phyloP scores from a whole-genome alignment of 352 stramenopile species.

The Hyphochytrium catenoides region DNA sequence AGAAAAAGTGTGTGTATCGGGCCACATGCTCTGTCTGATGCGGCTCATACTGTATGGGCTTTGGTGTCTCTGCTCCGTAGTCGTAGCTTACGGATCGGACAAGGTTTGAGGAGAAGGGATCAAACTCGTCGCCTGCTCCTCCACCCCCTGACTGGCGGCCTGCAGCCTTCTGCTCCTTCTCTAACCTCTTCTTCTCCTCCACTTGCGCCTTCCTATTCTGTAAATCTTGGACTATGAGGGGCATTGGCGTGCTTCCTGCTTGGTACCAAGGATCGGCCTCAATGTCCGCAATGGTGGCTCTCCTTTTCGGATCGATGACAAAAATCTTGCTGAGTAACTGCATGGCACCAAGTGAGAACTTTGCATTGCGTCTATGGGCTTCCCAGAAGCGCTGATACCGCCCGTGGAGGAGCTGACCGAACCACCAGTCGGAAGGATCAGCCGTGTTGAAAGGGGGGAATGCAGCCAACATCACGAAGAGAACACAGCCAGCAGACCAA shows the following conservation, averaged over 20 bases:
- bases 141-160: conserved; percentile 12
- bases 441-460: conserved; percentile 75
- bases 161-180: conserved; percentile 24
- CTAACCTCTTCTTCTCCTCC: conserved; percentile 33
- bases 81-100: conserved; percentile 17
- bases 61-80: conserved; percentile 10
- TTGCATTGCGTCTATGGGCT: conserved; percentile 29
- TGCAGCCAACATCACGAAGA: conserved; percentile 78
- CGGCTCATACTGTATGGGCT: conserved; percentile 9
- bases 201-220: conserved; percentile 30
- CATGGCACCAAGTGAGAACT: conserved; percentile 42
- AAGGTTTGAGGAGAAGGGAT: conserved; percentile 24
- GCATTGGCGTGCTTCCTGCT: conserved; percentile 15
- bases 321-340: conserved; percentile 42
- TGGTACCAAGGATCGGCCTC: conserved; percentile 39
- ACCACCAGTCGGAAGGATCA: conserved; percentile 67
- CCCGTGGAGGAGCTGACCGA: conserved; percentile 31
- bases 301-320: conserved; percentile 29
- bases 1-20: conserved; percentile 1
- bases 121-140: conserved; percentile 22
- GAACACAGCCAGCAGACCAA: conserved; percentile 69
- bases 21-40: conserved; percentile 1
- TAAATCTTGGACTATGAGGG: conserved; percentile 24
- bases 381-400: conserved; percentile 55
- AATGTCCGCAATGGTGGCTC: conserved; percentile 47